These are phyloP conservation scores for Aspergillus phoenicis DNA, from an alignment of 2,329 filamentous ascomycete genomes.

Conservation along the genomic window DNA sequence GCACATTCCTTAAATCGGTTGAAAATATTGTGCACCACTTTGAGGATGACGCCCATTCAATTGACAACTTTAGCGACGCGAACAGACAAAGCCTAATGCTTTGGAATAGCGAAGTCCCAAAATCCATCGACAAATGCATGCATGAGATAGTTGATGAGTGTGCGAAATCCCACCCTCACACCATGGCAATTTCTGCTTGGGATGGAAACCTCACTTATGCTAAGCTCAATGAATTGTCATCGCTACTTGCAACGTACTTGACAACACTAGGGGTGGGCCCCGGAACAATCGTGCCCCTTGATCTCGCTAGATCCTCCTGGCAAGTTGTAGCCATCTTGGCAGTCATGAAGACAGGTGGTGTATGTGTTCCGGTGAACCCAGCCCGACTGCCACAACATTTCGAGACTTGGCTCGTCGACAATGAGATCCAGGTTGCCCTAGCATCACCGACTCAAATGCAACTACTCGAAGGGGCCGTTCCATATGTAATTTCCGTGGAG, in stretches of 20 bases:
- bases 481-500: constrained; percentile 42
- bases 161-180: constrained; percentile 24
- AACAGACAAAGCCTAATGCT: constrained; percentile 33
- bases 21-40: constrained; percentile 42
- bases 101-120: constrained; percentile 34
- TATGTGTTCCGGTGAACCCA: constrained; percentile 42
- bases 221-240: constrained; percentile 37
- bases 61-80: constrained; percentile 44
- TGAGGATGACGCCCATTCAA: constrained; percentile 33
- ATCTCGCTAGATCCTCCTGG: constrained; percentile 35
- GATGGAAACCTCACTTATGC: constrained; percentile 39
- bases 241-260: constrained; percentile 35
- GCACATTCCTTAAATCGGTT: constrained; percentile 40
- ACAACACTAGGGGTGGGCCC: constrained; percentile 31
- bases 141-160: constrained; percentile 33
- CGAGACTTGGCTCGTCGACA: constrained; percentile 43
- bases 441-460: constrained; percentile 41
- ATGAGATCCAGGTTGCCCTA: constrained; percentile 43
- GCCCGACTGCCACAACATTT: constrained; percentile 34
- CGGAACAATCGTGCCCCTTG: constrained; percentile 31
- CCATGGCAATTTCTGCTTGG: constrained; percentile 34
- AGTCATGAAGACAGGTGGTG: constrained; percentile 34
- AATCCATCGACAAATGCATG: constrained; percentile 29
- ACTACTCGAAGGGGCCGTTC: constrained; percentile 45
- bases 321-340: constrained; percentile 33